These are phyloP conservation scores for Ilex aquifolium DNA, from an alignment of 257 asterid species.

Conservation along the genomic window DNA sequence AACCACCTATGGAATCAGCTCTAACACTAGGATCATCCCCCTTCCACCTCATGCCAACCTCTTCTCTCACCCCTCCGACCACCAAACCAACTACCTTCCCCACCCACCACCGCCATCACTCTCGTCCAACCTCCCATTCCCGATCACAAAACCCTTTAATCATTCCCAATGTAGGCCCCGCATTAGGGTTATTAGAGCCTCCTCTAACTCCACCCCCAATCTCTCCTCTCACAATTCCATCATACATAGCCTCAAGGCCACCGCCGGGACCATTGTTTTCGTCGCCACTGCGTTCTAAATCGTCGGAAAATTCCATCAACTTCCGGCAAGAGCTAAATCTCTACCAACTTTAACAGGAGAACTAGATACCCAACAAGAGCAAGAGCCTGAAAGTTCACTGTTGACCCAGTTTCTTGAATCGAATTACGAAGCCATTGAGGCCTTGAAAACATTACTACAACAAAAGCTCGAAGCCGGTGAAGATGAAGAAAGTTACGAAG, in stretches of 20 bases:
- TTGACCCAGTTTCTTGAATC: constrained; percentile 43
- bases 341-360: constrained; percentile 29
- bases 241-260: constrained; percentile 38
- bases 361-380: constrained; percentile 6
- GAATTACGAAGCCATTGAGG: constrained; percentile 46
- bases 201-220: constrained; percentile 13
- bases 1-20: not conserved
- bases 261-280: constrained; percentile 43
- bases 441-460: constrained; percentile 48
- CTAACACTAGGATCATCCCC: not conserved
- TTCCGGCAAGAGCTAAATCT: constrained; percentile 23
- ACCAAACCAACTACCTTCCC: not conserved
- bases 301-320: constrained; percentile 23
- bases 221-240: constrained; percentile 14
- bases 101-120: not conserved
- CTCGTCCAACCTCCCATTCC: not conserved
- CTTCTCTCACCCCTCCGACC: not conserved
- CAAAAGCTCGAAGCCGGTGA: constrained; percentile 66
- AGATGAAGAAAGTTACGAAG: constrained; percentile 55
- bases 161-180: not conserved
- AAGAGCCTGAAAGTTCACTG: constrained; percentile 28
- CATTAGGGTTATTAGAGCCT: constrained; percentile 12
- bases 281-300: constrained; percentile 40
- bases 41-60: not conserved
- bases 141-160: not conserved